These are phyloP conservation scores for Metschnikowia gruessii DNA, from an alignment of 805 yeast species.

Conservation along the genomic window DNA sequence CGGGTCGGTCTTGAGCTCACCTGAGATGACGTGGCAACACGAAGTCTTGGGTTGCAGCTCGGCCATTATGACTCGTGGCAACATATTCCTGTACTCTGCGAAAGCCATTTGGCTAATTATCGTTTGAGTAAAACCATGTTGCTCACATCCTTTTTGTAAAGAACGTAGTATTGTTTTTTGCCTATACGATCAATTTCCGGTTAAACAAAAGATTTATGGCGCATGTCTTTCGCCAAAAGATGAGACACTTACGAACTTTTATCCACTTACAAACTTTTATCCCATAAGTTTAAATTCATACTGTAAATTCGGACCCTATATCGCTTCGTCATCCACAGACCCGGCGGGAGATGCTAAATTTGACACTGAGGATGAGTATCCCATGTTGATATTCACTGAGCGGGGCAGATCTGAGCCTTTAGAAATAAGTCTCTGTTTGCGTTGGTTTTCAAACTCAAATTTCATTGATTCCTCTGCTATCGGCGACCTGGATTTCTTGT, in stretches of 20 bases:
- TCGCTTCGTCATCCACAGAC: conserved; percentile 14
- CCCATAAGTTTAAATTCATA: too few relatives aligned
- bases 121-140: conserved; percentile 99
- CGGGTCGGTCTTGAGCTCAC: conserved; percentile 63
- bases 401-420: conserved; percentile 19
- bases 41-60: conserved; percentile 51
- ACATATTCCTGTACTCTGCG: conserved; percentile 99
- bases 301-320: background rate
- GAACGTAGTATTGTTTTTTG: background rate
- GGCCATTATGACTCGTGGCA: conserved; percentile 69
- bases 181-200: too few relatives aligned
- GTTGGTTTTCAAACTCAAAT: conserved; percentile 18
- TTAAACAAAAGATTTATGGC: too few relatives aligned
- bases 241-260: too few relatives aligned
- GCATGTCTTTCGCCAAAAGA: too few relatives aligned
- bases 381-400: conserved; percentile 18
- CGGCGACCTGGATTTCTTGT: conserved; percentile 20
- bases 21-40: conserved; percentile 26
- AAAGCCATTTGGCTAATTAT: conserved; percentile 82
- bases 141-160: conserved; percentile 57
- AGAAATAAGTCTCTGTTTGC: conserved; percentile 21
- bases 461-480: conserved; percentile 16
- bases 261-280: background rate
- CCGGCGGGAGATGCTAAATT: conserved; percentile 19
- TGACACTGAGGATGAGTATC: conserved; percentile 19